A percentile compares a stretch with the other conserved stretches of the same genome.
Conservation (phyloP, 805 yeast genomes). For the Metschnikowia arizonensis region DNA sequence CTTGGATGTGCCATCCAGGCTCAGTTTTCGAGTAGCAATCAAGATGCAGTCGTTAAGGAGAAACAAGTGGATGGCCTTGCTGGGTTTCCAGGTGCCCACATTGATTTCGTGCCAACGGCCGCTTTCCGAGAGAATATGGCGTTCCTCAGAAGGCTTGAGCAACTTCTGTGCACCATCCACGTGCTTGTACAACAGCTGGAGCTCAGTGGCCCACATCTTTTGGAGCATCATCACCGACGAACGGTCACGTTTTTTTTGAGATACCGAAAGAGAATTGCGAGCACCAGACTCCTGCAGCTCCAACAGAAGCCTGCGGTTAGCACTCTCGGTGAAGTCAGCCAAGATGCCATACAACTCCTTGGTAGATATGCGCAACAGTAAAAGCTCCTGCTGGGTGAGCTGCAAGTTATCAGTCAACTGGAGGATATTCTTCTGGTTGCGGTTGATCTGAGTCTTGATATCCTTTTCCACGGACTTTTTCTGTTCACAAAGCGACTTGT, state of each 20-base stretch:
- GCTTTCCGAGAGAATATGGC: constrained; percentile 76
- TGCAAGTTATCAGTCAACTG: constrained; percentile 57
- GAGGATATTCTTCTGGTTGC: constrained; percentile 59
- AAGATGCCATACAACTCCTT: constrained; percentile 58
- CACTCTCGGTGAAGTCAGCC: constrained; percentile 54
- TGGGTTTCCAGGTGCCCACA: constrained; percentile 77
- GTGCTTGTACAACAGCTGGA: constrained; percentile 65
- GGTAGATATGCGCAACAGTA: constrained; percentile 56
- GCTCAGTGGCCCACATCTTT: constrained; percentile 74
- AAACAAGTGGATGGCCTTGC: constrained; percentile 71
- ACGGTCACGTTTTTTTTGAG: constrained; percentile 47
- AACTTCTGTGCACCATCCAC: constrained; percentile 90
- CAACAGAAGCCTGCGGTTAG: constrained; percentile 50
- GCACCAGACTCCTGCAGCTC: constrained; percentile 8
- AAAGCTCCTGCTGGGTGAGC: constrained; percentile 61
- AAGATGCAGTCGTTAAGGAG: constrained; percentile 72
- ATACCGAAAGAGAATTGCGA: constrained; percentile 10
- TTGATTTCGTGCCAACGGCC: constrained; percentile 85
- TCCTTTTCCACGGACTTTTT: constrained; percentile 50
- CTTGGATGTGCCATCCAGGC: constrained; percentile 26
- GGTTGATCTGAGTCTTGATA: constrained; percentile 54
- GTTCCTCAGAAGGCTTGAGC: constrained; percentile 68
- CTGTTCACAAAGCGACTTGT: constrained; percentile 48
- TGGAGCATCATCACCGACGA: constrained; percentile 69
- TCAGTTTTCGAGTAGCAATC: constrained; percentile 58